Percentiles rank a stretch among this genome's conserved stretches.
Evolutionary conservation across 176 grass and related monocot genomes (phyloP).

Genomic region (Paspalum vaginatum): DNA sequence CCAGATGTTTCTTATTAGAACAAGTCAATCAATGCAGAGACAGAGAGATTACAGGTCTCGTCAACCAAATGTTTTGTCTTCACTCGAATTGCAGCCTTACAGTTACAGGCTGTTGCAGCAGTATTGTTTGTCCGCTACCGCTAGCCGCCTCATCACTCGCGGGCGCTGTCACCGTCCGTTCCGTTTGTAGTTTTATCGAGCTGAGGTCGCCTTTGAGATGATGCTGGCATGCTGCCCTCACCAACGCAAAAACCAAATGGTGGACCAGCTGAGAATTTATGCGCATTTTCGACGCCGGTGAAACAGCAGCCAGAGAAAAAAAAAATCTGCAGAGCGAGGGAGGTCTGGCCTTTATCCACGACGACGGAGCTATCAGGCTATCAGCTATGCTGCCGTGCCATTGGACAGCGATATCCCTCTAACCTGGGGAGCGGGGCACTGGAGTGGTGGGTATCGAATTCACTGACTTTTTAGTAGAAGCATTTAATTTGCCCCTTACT

Average conservation of each 20-base stretch:
- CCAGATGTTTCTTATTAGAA: too few species aligned
- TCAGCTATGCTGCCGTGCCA: neutral
- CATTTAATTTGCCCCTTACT: too few species aligned
- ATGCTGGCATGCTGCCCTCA: neutral
- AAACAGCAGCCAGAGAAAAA: neutral
- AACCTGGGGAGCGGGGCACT: neutral
- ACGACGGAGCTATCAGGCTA: neutral
- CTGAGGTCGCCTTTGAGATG: neutral
- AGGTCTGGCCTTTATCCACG: constrained; percentile 18
- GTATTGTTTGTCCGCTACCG: neutral
- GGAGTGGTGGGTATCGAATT: too few species aligned
- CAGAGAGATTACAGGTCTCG: neutral
- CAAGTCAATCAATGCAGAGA: neutral
- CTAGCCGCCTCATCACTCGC: neutral
- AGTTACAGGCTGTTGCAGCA: neutral
- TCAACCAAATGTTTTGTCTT: neutral
- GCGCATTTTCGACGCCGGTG: neutral
- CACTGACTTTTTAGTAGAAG: too few species aligned
- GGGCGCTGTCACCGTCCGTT: neutral
- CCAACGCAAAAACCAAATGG: neutral
- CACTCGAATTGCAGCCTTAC: neutral
- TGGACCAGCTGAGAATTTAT: neutral
- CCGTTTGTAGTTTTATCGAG: neutral
- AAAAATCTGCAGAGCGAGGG: neutral
- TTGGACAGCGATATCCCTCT: neutral